A percentile compares a stretch with the other conserved stretches of the same genome.
Evolutionary conservation across 345 rosid species (phyloP).

Genomic region (Dimocarpus longan): DNA sequence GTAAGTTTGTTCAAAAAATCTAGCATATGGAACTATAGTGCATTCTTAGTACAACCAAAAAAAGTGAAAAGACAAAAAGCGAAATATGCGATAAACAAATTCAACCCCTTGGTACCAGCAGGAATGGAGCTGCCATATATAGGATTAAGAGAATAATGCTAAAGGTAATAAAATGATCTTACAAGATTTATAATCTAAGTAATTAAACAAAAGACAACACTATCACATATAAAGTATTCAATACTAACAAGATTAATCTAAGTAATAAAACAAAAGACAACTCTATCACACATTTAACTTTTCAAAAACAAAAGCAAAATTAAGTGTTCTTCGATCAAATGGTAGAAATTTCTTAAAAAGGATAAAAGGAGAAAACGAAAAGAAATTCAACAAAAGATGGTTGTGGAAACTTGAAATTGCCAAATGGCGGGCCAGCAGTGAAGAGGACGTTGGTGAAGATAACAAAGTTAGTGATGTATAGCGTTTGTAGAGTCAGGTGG

Average conservation of each 20-base stretch:
- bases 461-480: background rate
- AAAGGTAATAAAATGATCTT: background rate
- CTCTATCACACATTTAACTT: background rate
- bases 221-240: no score
- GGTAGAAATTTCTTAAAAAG: background rate
- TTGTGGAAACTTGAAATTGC: background rate
- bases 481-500: background rate
- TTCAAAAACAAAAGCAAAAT: background rate
- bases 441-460: background rate
- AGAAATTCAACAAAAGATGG: background rate
- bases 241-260: background rate
- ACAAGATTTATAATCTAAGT: background rate
- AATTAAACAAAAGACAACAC: background rate
- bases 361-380: background rate
- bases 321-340: background rate
- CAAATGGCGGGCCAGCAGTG: background rate
- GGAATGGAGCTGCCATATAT: background rate
- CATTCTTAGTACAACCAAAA: background rate
- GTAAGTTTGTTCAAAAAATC: background rate
- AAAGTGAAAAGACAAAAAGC: background rate
- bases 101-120: background rate
- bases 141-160: background rate
- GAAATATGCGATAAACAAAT: no score
- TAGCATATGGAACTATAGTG: background rate
- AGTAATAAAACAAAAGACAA: background rate